Percentiles rank a stretch among this genome's conserved stretches.
These are phyloP conservation scores for Phalaenopsis hybrid DNA, from an alignment of 116 monocot genomes.

Conservation along the genomic window DNA sequence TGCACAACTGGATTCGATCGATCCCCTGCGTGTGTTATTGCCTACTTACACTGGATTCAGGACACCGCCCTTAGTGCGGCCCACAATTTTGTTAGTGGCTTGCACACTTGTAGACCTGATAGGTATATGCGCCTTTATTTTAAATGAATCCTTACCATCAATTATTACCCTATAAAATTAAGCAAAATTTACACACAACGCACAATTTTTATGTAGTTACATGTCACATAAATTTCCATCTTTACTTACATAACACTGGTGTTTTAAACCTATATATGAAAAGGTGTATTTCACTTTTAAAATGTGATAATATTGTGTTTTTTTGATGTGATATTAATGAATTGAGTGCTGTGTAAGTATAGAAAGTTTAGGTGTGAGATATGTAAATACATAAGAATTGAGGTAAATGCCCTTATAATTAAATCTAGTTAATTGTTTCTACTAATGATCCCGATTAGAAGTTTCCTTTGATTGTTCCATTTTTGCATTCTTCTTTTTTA, in stretches of 20 bases:
- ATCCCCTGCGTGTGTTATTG: slow-evolving; percentile 82
- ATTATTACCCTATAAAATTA: background rate
- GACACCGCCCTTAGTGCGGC: slow-evolving; percentile 84
- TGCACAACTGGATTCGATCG: slow-evolving; percentile 88
- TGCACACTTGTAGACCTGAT: slow-evolving; percentile 69
- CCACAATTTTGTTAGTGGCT: slow-evolving; percentile 63
- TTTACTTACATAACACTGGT: no score
- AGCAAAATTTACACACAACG: no score
- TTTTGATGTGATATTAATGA: no score
- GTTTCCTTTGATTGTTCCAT: background rate
- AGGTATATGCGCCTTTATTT: slow-evolving; percentile 29
- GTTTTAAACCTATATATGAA: no score
- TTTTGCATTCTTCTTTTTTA: background rate
- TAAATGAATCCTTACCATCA: background rate
- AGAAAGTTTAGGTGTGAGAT: no score
- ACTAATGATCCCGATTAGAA: background rate
- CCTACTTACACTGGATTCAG: slow-evolving; percentile 94
- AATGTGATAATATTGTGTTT: no score
- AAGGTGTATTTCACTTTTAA: no score
- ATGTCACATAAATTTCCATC: no score
- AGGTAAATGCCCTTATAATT: background rate
- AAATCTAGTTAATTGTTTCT: background rate
- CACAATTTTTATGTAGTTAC: no score
- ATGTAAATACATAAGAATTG: no score
- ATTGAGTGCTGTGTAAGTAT: no score